A percentile compares a stretch with the other conserved stretches of the same genome.
phyloP scores from a whole-genome alignment of 805 yeast genomes.

The Barnettozyma botsteinii region DNA sequence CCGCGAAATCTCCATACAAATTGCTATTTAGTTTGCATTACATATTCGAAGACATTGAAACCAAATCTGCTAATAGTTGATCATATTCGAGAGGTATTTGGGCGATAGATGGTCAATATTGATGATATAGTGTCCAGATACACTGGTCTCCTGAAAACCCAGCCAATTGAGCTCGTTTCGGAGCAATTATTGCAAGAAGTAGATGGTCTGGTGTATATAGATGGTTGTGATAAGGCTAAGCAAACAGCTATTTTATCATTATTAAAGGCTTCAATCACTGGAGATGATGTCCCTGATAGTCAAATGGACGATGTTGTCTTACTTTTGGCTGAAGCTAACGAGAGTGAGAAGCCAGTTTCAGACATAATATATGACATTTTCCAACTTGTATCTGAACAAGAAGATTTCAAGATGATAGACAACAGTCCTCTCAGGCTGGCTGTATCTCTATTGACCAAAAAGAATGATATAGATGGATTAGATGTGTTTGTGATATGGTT shows the following conservation, averaged over 20 bases:
- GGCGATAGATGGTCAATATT: no score
- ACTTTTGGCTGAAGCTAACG: neutral
- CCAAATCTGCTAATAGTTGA: no score
- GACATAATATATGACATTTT: constrained; percentile 3
- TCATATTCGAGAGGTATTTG: no score
- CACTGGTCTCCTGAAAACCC: neutral
- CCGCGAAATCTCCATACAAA: neutral
- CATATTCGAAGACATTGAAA: no score
- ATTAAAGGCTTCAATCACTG: neutral
- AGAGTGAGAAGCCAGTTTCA: neutral
- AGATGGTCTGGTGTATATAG: neutral
- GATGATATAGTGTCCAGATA: neutral
- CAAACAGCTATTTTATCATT: neutral
- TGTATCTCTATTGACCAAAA: neutral
- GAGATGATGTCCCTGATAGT: neutral
- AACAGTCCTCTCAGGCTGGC: neutral
- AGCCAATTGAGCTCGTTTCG: constrained; percentile 2
- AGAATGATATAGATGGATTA: neutral
- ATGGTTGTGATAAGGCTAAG: neutral
- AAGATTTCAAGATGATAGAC: neutral
- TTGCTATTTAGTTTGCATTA: neutral
- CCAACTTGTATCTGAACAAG: neutral
- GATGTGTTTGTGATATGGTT: neutral
- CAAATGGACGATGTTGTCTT: neutral
- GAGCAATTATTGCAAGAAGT: neutral